Percentiles rank a stretch among this genome's conserved stretches.
These are phyloP conservation scores for Xylariaceae sp. DNA, from an alignment of 2,329 filamentous ascomycete genomes.

Conservation along the genomic window DNA sequence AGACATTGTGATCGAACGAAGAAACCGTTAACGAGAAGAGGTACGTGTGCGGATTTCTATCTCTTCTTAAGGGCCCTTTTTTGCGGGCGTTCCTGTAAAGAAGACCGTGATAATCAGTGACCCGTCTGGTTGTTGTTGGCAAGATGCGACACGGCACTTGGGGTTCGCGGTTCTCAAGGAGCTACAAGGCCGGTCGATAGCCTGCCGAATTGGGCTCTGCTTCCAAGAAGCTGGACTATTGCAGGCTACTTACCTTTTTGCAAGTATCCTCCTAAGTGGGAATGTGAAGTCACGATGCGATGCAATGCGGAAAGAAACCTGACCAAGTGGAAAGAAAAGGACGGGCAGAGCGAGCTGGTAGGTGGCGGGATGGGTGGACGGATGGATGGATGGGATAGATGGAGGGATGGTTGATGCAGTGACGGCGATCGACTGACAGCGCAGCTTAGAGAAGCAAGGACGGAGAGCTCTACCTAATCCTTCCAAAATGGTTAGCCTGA, in stretches of 20 bases:
- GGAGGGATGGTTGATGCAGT: constrained; percentile 6
- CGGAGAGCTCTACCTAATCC: constrained; percentile 6
- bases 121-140: neutral
- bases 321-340: constrained; percentile 17
- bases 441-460: constrained; percentile 7
- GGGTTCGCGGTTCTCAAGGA: neutral
- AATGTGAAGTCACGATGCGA: constrained; percentile 24
- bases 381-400: constrained; percentile 11
- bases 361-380: constrained; percentile 6
- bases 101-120: constrained; percentile 22
- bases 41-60: constrained; percentile 28
- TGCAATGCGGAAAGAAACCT: constrained; percentile 5
- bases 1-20: constrained; percentile 60
- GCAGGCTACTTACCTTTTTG: constrained; percentile 12
- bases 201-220: neutral
- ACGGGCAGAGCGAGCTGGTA: constrained; percentile 7
- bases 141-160: constrained; percentile 5
- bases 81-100: constrained; percentile 18
- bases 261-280: constrained; percentile 24
- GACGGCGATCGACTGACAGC: constrained; percentile 13
- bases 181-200: neutral
- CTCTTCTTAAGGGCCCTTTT: constrained; percentile 14
- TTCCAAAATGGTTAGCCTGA: neutral
- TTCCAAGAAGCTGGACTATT: neutral
- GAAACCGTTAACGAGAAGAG: constrained; percentile 23